phyloP scores from a whole-genome alignment of 140 eudicot genomes.

The Stevia rebaudiana region DNA sequence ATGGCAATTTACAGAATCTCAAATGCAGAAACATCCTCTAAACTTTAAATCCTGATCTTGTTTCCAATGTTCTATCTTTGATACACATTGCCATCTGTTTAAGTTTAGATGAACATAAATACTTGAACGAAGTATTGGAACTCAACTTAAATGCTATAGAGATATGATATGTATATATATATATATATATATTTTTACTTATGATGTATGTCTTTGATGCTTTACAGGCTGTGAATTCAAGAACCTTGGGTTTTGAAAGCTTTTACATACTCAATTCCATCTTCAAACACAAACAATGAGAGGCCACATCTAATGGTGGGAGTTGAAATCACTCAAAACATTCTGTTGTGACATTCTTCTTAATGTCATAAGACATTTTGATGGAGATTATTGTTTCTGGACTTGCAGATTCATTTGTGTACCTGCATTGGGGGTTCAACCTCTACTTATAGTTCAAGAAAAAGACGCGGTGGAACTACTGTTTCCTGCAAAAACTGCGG shows the following conservation, averaged over 20 bases:
- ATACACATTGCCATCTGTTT: background rate
- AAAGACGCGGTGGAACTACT: constrained; percentile 21
- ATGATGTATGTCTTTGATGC: constrained; percentile 15
- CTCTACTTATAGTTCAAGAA: constrained; percentile 28
- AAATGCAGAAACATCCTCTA: background rate
- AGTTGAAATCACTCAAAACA: constrained; percentile 15
- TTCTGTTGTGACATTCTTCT: constrained; percentile 16
- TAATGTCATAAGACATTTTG: constrained; percentile 24
- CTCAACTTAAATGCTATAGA: background rate
- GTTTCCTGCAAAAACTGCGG: constrained; percentile 34
- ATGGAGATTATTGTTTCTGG: constrained; percentile 30
- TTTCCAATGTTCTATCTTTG: background rate
- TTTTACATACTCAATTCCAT: background rate
- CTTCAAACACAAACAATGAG: constrained; percentile 23
- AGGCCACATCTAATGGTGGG: constrained; percentile 33
- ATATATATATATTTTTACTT: constrained; percentile 1
- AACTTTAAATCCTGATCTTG: constrained; percentile 2
- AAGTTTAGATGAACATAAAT: constrained; percentile 7
- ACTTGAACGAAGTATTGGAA: constrained; percentile 1
- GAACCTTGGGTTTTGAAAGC: background rate
- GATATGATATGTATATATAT: background rate
- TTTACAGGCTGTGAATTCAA: constrained; percentile 26
- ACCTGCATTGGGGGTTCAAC: constrained; percentile 39
- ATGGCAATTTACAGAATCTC: background rate
- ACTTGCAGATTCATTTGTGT: constrained; percentile 39